Conservation (phyloP, 2,329 filamentous ascomycete genomes). For the Monosporascus ibericus region DNA sequence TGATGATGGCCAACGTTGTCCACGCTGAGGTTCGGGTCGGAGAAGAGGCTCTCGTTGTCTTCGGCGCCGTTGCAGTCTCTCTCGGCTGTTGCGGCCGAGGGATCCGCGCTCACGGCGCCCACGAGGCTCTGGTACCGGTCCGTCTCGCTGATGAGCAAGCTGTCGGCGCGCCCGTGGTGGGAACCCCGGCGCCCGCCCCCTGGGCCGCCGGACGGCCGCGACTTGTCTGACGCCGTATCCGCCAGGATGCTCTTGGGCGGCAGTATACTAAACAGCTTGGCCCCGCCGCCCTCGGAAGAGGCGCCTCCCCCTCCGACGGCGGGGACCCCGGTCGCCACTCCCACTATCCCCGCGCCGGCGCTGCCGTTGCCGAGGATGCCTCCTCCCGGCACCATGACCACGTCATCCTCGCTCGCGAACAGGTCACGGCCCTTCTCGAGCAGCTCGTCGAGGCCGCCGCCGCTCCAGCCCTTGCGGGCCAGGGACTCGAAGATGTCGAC, state of each 20-base stretch:
- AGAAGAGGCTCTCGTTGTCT: conserved; percentile 46
- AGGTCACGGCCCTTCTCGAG: conserved; percentile 59
- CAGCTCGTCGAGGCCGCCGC: conserved; percentile 60
- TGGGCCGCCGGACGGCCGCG: conserved; percentile 14
- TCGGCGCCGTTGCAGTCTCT: conserved; percentile 26
- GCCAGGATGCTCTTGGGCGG: conserved; percentile 59
- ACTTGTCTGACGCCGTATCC: conserved; percentile 37
- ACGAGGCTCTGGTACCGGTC: conserved; percentile 54
- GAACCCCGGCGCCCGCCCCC: conserved; percentile 6
- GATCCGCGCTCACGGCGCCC: conserved; percentile 35
- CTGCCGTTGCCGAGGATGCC: conserved; percentile 7
- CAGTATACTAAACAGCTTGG: conserved; percentile 58
- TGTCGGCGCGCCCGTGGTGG: conserved; percentile 44
- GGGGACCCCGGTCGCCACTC: conserved; percentile 21
- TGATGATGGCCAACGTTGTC: conserved; percentile 29
- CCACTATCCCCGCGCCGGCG: conserved; percentile 22
- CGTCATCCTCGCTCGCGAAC: conserved; percentile 41
- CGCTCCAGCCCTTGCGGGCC: conserved; percentile 61
- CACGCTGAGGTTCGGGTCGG: conserved; percentile 47
- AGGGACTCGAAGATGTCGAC: conserved; percentile 64
- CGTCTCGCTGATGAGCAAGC: conserved; percentile 42
- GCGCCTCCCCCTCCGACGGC: conserved; percentile 26
- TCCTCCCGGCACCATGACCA: not conserved
- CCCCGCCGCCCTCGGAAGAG: conserved; percentile 14
- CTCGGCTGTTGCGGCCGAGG: conserved; percentile 3